Evolutionary conservation across 225 moss, liverwort and hornwort genomes (phyloP).

Genomic region (Sphagnum contortum): DNA sequence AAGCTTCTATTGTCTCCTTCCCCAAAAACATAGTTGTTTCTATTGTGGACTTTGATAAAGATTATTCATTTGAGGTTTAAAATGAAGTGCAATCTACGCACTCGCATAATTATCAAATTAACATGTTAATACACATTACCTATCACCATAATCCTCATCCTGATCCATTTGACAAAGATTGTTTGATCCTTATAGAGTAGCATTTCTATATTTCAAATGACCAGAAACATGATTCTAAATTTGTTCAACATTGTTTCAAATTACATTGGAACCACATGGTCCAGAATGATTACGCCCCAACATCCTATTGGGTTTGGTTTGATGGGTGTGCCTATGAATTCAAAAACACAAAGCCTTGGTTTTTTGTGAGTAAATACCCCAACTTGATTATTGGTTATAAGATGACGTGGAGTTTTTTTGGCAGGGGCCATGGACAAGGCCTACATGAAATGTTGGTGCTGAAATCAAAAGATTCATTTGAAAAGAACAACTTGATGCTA

Average conservation of each 20-base stretch:
- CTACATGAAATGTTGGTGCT: neutral
- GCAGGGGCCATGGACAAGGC: neutral
- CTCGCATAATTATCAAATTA: neutral
- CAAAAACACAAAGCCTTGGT: neutral
- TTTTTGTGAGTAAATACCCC: neutral
- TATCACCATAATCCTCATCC: neutral
- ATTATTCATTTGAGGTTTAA: neutral
- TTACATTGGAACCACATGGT: neutral
- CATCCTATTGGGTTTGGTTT: no score
- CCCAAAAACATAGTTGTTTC: neutral
- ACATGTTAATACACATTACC: neutral
- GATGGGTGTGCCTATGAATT: neutral
- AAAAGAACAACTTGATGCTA: neutral
- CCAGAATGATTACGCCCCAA: neutral
- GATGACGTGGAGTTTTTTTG: slow-evolving; percentile 1
- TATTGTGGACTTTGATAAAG: neutral
- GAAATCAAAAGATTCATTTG: neutral
- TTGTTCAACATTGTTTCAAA: neutral
- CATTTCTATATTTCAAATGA: slow-evolving; percentile 1
- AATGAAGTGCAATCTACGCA: neutral
- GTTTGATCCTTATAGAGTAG: neutral
- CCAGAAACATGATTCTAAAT: neutral
- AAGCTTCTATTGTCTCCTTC: neutral
- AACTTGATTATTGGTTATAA: neutral
- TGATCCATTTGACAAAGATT: neutral